Conservation (phyloP, 176 grass and related monocot species). For the Triticum dicoccoides region DNA sequence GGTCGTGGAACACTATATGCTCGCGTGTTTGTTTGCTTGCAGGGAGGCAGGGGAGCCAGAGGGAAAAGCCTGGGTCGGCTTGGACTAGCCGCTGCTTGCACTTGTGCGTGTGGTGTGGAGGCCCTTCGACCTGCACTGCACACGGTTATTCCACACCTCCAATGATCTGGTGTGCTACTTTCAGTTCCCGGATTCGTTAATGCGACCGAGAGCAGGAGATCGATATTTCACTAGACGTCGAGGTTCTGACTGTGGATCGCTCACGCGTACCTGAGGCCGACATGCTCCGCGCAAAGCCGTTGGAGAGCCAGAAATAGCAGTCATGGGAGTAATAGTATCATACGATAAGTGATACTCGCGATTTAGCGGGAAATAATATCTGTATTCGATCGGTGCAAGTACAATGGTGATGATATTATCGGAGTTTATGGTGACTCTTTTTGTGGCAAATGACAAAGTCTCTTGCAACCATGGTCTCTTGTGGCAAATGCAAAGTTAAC, state of each 20-base stretch:
- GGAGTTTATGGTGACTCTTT: too few species aligned
- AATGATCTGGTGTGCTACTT: not conserved
- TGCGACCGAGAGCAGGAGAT: not conserved
- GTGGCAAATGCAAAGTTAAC: too few species aligned
- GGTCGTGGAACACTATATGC: conserved; percentile 20
- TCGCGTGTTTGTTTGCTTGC: conserved; percentile 18
- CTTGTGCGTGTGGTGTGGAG: conserved; percentile 11
- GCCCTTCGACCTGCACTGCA: not conserved
- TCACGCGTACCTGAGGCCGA: not conserved
- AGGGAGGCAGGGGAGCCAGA: conserved; percentile 2
- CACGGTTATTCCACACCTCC: not conserved
- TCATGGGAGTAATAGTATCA: not conserved
- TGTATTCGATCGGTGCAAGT: too few species aligned
- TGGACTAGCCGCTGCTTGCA: not conserved
- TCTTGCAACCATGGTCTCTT: too few species aligned
- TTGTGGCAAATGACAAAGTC: too few species aligned
- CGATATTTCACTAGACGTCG: not conserved
- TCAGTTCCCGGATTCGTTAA: not conserved
- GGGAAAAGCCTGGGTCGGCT: conserved; percentile 38
- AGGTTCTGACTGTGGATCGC: not conserved
- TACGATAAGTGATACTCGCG: not conserved
- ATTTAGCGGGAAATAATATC: not conserved
- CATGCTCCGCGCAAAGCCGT: not conserved
- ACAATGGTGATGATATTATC: too few species aligned
- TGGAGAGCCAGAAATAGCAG: not conserved